Percentiles rank a stretch among this genome's conserved stretches.
These are phyloP conservation scores for Blastomyces parvus DNA, from an alignment of 2,329 filamentous ascomycete species.

Conservation along the genomic window DNA sequence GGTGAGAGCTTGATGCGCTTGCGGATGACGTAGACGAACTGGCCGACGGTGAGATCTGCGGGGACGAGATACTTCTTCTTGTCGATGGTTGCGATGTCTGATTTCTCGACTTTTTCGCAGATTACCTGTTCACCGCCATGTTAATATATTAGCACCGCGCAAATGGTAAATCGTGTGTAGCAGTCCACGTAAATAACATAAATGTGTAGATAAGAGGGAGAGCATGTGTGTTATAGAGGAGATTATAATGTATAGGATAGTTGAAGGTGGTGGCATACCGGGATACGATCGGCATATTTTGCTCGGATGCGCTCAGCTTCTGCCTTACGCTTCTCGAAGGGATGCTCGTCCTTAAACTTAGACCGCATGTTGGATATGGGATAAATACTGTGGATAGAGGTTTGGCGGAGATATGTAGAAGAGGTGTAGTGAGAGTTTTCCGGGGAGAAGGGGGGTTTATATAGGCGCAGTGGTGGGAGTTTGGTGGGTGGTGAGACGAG, in stretches of 20 bases:
- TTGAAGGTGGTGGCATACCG: conserved; percentile 52
- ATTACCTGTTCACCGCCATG: conserved; percentile 59
- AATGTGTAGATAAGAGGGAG: conserved; percentile 10
- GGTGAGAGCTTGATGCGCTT: conserved; percentile 99
- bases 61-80: conserved; percentile 99
- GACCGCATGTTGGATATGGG: conserved; percentile 67
- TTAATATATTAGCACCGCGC: conserved; percentile 15
- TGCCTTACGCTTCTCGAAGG: conserved; percentile 99
- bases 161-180: background rate
- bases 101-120: conserved; percentile 99
- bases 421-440: background rate
- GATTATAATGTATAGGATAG: background rate
- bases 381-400: conserved; percentile 13
- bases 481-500: conserved; percentile 10
- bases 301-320: conserved; percentile 98
- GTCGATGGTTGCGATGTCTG: conserved; percentile 98
- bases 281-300: conserved; percentile 98
- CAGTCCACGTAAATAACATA: background rate
- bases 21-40: conserved; percentile 99
- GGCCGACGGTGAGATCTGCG: conserved; percentile 92
- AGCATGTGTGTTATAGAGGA: conserved; percentile 7
- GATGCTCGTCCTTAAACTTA: conserved; percentile 99
- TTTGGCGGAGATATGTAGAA: conserved; percentile 14
- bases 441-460: background rate
- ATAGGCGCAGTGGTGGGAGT: background rate